Conservation (phyloP, 345 rosid species). For the Murraya paniculata region DNA sequence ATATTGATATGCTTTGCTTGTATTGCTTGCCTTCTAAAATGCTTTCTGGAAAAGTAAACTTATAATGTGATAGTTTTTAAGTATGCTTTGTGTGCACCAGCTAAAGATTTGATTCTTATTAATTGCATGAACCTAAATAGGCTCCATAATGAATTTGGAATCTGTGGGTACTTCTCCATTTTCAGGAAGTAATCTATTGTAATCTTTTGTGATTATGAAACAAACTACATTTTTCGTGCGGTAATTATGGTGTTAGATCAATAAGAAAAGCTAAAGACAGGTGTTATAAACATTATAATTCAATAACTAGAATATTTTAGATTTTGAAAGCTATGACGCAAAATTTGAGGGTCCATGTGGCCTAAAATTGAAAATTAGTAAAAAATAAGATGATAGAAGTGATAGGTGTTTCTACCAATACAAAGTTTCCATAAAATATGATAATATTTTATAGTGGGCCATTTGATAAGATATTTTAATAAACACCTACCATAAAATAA, state of each 20-base stretch:
- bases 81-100: background rate
- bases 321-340: too few species aligned
- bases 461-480: too few species aligned
- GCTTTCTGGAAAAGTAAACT: background rate
- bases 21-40: background rate
- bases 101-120: background rate
- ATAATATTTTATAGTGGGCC: too few species aligned
- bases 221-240: too few species aligned
- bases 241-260: background rate
- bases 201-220: background rate
- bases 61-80: background rate
- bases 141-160: background rate
- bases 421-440: too few species aligned
- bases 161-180: background rate
- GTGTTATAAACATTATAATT: background rate
- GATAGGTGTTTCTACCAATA: too few species aligned
- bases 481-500: too few species aligned
- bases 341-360: too few species aligned
- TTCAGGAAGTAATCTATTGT: background rate
- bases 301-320: background rate
- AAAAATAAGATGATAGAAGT: too few species aligned
- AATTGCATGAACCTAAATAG: background rate
- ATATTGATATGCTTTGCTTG: background rate
- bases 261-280: background rate
- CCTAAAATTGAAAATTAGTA: too few species aligned